These are phyloP conservation scores for Fomitopsis betulina DNA, from an alignment of 1,284 basidiomycete species.

Conservation along the genomic window DNA sequence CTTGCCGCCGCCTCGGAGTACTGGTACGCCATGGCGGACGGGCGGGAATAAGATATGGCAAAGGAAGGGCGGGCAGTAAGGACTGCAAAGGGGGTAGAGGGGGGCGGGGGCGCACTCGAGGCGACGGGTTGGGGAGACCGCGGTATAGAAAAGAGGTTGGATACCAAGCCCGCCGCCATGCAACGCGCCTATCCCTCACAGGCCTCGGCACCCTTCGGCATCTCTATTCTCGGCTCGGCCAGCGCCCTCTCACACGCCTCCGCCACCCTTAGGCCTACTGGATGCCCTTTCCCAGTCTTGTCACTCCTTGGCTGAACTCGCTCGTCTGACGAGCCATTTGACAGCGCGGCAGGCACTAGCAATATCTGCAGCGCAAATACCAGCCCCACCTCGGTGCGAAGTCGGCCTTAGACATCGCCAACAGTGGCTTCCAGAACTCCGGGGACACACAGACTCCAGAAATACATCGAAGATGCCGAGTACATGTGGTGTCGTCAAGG, in stretches of 20 bases:
- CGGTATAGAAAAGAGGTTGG: slow-evolving; percentile 7
- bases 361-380: neutral
- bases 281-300: neutral
- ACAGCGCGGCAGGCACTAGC: neutral
- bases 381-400: neutral
- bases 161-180: slow-evolving; percentile 1
- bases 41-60: slow-evolving; percentile 9
- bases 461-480: neutral
- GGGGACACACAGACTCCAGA: neutral
- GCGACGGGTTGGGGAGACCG: slow-evolving; percentile 11
- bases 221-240: slow-evolving; percentile 3
- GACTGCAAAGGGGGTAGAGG: slow-evolving; percentile 10
- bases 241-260: neutral
- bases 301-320: too few species aligned
- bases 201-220: slow-evolving; percentile 12
- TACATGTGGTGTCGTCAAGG: neutral
- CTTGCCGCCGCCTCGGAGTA: slow-evolving; percentile 32
- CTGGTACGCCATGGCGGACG: slow-evolving; percentile 38
- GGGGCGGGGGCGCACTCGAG: slow-evolving; percentile 7
- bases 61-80: slow-evolving; percentile 26
- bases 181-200: slow-evolving; percentile 1
- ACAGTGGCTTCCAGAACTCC: slow-evolving; percentile 2
- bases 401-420: neutral
- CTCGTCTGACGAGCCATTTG: neutral
- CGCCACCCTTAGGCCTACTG: neutral